Conservation (phyloP, 2,329 filamentous ascomycete species). For the Colletotrichum sansevieriae region DNA sequence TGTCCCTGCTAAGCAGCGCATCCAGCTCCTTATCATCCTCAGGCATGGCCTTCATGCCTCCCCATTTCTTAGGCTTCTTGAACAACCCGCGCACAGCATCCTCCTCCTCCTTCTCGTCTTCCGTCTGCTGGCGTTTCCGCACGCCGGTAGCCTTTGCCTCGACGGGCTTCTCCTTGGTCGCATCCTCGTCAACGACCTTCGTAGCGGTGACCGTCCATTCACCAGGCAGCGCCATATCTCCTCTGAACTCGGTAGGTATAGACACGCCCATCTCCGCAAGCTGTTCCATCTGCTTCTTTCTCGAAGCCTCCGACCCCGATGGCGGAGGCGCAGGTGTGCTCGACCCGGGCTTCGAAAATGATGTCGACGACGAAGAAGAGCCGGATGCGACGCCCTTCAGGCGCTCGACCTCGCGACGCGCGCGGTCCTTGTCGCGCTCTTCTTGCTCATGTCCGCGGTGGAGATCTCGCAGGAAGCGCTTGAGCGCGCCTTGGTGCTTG, state of each 20-base stretch:
- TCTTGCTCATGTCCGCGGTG: slow-evolving; percentile 87
- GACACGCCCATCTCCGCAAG: slow-evolving; percentile 88
- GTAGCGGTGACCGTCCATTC: slow-evolving; percentile 85
- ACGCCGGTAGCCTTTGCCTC: slow-evolving; percentile 68
- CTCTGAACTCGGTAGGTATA: slow-evolving; percentile 82
- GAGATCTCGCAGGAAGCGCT: slow-evolving; percentile 89
- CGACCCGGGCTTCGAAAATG: slow-evolving; percentile 47
- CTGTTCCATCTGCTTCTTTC: slow-evolving; percentile 88
- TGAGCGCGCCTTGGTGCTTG: slow-evolving; percentile 87
- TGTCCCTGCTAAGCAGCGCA: slow-evolving; percentile 63
- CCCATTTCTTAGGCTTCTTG: slow-evolving; percentile 70
- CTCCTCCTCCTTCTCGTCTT: slow-evolving; percentile 72
- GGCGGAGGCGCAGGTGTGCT: slow-evolving; percentile 45
- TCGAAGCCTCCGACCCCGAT: slow-evolving; percentile 67
- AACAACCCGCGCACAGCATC: slow-evolving; percentile 70
- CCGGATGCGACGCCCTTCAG: slow-evolving; percentile 81
- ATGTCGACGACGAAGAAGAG: slow-evolving; percentile 45
- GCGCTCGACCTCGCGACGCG: slow-evolving; percentile 86
- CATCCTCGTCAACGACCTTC: slow-evolving; percentile 64
- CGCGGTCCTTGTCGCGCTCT: slow-evolving; percentile 83
- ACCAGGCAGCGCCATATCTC: slow-evolving; percentile 87
- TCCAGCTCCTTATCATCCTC: slow-evolving; percentile 71
- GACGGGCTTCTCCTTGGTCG: slow-evolving; percentile 54
- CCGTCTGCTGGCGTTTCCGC: slow-evolving; percentile 72
- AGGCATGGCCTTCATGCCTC: slow-evolving; percentile 62